Percentiles rank a stretch among this genome's conserved stretches.
Conservation (phyloP, 1,139 yeast genomes). For the Suhomyces wounanorum region DNA sequence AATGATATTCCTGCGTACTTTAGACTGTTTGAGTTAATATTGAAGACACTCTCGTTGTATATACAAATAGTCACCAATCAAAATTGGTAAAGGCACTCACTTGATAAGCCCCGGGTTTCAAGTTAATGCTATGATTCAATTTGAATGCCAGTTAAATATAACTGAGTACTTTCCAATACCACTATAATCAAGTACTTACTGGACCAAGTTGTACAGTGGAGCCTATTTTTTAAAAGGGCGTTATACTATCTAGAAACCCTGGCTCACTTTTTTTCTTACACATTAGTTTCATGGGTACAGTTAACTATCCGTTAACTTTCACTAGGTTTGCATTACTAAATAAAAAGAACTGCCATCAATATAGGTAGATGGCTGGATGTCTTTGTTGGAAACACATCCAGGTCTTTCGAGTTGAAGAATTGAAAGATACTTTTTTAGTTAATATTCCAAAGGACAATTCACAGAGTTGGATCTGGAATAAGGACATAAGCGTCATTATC, state of each 20-base stretch:
- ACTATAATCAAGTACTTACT: too few relatives aligned
- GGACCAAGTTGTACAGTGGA: too few relatives aligned
- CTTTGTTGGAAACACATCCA: constrained; percentile 20
- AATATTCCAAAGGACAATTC: constrained; percentile 11
- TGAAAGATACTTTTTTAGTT: constrained; percentile 17
- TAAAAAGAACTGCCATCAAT: constrained; percentile 4
- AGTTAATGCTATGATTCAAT: background rate
- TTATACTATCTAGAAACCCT: too few relatives aligned
- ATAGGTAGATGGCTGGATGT: constrained; percentile 7
- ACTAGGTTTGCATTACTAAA: constrained; percentile 8
- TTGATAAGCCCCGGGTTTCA: constrained; percentile 3
- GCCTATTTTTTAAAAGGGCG: too few relatives aligned
- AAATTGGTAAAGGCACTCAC: background rate
- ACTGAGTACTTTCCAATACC: too few relatives aligned
- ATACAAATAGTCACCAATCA: constrained; percentile 2
- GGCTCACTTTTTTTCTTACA: background rate
- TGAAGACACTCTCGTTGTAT: background rate
- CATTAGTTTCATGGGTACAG: background rate
- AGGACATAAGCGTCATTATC: constrained; percentile 20
- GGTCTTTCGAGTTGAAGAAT: constrained; percentile 23
- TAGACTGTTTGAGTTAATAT: background rate
- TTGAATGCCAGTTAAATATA: too few relatives aligned
- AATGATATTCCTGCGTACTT: background rate
- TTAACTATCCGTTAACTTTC: background rate
- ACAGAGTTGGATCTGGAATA: constrained; percentile 40